Conservation (phyloP, 805 yeast genomes). For the Saturnispora sanitii region DNA sequence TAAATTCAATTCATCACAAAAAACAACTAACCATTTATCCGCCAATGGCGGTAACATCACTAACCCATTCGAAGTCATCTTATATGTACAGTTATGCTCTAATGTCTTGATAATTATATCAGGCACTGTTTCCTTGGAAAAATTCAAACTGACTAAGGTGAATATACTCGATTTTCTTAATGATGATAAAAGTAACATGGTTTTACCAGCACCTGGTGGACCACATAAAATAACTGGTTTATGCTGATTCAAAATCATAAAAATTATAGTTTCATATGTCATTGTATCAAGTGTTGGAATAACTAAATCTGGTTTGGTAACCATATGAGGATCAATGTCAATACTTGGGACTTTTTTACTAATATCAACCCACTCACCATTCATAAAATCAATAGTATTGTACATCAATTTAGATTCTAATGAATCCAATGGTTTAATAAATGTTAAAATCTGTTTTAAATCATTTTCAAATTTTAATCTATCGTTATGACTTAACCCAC, state of each 20-base stretch:
- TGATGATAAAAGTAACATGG: constrained; percentile 76
- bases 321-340: constrained; percentile 48
- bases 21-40: constrained; percentile 68
- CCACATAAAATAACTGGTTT: constrained; percentile 72
- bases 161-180: constrained; percentile 46
- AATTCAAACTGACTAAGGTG: constrained; percentile 62
- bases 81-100: constrained; percentile 64
- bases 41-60: constrained; percentile 46
- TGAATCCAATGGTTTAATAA: constrained; percentile 8
- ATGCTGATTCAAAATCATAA: constrained; percentile 44
- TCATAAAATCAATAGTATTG: constrained; percentile 35
- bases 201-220: constrained; percentile 96
- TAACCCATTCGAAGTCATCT: constrained; percentile 40
- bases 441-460: constrained; percentile 20
- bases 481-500: constrained; percentile 37
- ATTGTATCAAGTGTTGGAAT: constrained; percentile 75
- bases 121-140: constrained; percentile 73
- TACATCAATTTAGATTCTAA: constrained; percentile 27
- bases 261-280: constrained; percentile 53
- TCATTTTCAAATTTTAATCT: constrained; percentile 30
- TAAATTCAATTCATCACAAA: constrained; percentile 86
- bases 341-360: constrained; percentile 29
- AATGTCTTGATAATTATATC: constrained; percentile 48
- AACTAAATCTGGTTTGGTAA: constrained; percentile 51
- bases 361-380: constrained; percentile 39